Conservation (phyloP, 2,329 filamentous ascomycete genomes). For the Rhinocladiella similis region DNA sequence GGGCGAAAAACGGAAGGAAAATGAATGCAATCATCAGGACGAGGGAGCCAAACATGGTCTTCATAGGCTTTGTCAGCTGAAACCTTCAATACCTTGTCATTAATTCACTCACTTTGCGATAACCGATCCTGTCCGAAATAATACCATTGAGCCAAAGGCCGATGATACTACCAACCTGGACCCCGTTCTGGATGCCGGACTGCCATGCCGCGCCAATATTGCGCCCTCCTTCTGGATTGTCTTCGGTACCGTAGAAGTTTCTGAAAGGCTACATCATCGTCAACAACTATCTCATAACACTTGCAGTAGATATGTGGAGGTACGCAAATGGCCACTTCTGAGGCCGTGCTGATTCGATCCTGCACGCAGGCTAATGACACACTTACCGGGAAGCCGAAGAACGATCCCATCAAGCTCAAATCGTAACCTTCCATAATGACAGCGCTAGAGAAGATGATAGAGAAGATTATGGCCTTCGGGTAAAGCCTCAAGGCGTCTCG, state of each 20-base stretch:
- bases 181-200: conserved; percentile 31
- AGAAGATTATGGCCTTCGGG: conserved; percentile 83
- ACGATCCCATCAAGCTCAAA: conserved; percentile 67
- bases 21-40: conserved; percentile 41
- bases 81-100: conserved; percentile 38
- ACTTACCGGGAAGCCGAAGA: conserved; percentile 54
- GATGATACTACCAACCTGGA: conserved; percentile 30
- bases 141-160: conserved; percentile 34
- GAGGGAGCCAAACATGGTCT: conserved; percentile 63
- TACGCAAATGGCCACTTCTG: no score
- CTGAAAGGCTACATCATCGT: no score
- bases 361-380: conserved; percentile 30
- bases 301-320: no score
- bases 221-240: conserved; percentile 39
- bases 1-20: conserved; percentile 43
- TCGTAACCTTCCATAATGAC: conserved; percentile 78
- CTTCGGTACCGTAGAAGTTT: no score
- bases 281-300: no score
- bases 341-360: no score
- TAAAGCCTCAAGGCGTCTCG: conserved; percentile 77
- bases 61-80: conserved; percentile 50
- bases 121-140: conserved; percentile 37
- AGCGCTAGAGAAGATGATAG: conserved; percentile 78
- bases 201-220: conserved; percentile 35
- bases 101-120: conserved; percentile 46